These are phyloP conservation scores for Globisporangium radiosum DNA, from an alignment of 352 stramenopile genomes.

Conservation along the genomic window DNA sequence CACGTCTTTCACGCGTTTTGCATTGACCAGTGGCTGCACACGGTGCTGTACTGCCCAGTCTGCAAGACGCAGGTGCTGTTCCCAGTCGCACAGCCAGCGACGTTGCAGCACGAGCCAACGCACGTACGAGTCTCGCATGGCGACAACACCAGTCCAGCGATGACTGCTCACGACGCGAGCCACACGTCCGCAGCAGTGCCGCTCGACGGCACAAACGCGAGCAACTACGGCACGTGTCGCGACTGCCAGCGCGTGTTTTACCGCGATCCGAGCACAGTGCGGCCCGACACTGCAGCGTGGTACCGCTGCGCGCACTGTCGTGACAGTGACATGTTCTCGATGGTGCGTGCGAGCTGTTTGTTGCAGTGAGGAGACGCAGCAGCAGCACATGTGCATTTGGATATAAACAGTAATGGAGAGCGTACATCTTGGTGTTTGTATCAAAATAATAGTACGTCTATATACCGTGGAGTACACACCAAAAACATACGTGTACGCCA, in stretches of 20 bases:
- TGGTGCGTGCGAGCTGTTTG: constrained; percentile 45
- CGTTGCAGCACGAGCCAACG: constrained; percentile 12
- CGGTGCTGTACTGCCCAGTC: constrained; percentile 37
- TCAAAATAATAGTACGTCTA: too few relatives aligned
- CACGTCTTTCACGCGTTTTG: constrained; percentile 64
- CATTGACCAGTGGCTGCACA: constrained; percentile 42
- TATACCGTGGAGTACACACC: too few relatives aligned
- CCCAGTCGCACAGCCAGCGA: constrained; percentile 20
- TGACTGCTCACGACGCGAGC: not conserved
- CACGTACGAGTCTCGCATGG: not conserved
- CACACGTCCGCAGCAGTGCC: constrained; percentile 11
- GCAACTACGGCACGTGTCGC: constrained; percentile 42
- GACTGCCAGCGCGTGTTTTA: constrained; percentile 66
- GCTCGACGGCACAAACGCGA: constrained; percentile 26
- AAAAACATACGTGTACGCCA: too few relatives aligned
- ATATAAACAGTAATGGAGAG: not conserved
- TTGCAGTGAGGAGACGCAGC: not conserved
- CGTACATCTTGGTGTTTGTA: too few relatives aligned
- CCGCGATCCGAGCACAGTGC: constrained; percentile 37
- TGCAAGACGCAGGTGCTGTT: constrained; percentile 63
- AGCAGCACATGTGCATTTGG: not conserved
- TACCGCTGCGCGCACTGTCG: constrained; percentile 61
- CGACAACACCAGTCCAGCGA: not conserved
- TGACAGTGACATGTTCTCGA: constrained; percentile 35
- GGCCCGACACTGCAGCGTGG: constrained; percentile 59